Percentiles rank a stretch among this genome's conserved stretches.
Evolutionary conservation across 768 basidiomycete genomes (phyloP).

Genomic region (Boletus rufocinnamomeus): DNA sequence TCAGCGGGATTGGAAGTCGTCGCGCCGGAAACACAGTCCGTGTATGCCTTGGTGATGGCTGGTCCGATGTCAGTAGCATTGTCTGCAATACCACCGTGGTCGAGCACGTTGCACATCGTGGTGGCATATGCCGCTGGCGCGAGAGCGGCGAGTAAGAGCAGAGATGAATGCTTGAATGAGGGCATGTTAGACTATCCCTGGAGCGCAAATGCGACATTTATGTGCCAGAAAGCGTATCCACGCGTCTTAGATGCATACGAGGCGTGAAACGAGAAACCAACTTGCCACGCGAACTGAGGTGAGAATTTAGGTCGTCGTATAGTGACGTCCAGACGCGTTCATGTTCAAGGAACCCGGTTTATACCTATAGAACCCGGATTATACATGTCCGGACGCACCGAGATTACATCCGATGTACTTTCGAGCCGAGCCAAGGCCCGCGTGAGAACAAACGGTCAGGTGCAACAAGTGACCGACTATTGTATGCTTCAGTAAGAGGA

Average conservation of each 20-base stretch:
- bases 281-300: not conserved
- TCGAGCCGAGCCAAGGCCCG: too few relatives aligned
- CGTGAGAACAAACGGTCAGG: not conserved
- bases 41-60: slow-evolving; percentile 7
- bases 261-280: not conserved
- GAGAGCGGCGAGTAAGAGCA: slow-evolving; percentile 2
- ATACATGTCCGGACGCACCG: not conserved
- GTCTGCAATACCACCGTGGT: slow-evolving; percentile 14
- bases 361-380: too few relatives aligned
- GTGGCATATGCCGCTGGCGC: not conserved
- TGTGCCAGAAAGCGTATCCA: not conserved
- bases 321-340: not conserved
- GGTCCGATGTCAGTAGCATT: slow-evolving; percentile 4
- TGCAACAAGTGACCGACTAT: not conserved
- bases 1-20: slow-evolving; percentile 2
- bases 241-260: too few relatives aligned
- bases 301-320: not conserved
- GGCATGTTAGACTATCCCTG: not conserved
- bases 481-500: too few relatives aligned
- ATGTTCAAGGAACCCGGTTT: not conserved
- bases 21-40: not conserved
- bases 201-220: not conserved
- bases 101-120: slow-evolving; percentile 13
- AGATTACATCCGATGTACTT: too few relatives aligned
- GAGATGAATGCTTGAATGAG: not conserved